Percentiles rank a stretch among this genome's conserved stretches.
These are phyloP conservation scores for Trametes meyenii DNA, from an alignment of 768 basidiomycete species.

Conservation along the genomic window DNA sequence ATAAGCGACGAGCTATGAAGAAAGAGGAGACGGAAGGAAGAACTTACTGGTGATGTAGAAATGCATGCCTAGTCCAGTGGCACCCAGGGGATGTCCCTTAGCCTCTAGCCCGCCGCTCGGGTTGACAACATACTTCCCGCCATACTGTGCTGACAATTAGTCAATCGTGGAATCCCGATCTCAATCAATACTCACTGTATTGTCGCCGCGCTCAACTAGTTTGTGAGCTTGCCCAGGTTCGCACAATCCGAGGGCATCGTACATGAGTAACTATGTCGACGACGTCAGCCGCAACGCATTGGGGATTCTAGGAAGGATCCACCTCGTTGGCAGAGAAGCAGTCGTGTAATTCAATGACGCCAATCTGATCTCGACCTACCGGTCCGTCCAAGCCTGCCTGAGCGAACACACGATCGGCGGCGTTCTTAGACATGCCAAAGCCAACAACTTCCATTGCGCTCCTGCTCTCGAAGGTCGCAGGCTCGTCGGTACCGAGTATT, in stretches of 20 bases:
- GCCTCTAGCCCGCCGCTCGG: conserved; percentile 86
- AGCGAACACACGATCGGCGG: conserved; percentile 68
- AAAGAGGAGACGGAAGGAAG: background rate
- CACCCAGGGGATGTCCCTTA: conserved; percentile 87
- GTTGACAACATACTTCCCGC: conserved; percentile 84
- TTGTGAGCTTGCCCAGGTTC: conserved; percentile 67
- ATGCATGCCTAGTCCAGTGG: conserved; percentile 85
- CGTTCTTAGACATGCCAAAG: conserved; percentile 71
- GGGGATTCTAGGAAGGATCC: conserved; percentile 5
- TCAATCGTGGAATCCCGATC: background rate
- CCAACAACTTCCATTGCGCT: conserved; percentile 85
- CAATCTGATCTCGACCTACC: conserved; percentile 68
- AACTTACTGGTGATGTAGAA: conserved; percentile 78
- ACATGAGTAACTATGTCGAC: conserved; percentile 65
- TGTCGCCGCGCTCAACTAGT: conserved; percentile 74
- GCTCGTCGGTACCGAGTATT: conserved; percentile 66
- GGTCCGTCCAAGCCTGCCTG: conserved; percentile 70
- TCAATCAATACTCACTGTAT: conserved; percentile 55
- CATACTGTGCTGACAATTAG: conserved; percentile 51
- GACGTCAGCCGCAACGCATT: background rate
- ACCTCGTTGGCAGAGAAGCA: conserved; percentile 87
- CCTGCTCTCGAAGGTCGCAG: conserved; percentile 61
- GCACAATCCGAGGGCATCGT: conserved; percentile 79
- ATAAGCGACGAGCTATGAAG: conserved; percentile 3
- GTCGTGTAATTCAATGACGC: conserved; percentile 86